Evolutionary conservation across 768 basidiomycete species (phyloP).

Genomic region (Leccinum longicurvipes): DNA sequence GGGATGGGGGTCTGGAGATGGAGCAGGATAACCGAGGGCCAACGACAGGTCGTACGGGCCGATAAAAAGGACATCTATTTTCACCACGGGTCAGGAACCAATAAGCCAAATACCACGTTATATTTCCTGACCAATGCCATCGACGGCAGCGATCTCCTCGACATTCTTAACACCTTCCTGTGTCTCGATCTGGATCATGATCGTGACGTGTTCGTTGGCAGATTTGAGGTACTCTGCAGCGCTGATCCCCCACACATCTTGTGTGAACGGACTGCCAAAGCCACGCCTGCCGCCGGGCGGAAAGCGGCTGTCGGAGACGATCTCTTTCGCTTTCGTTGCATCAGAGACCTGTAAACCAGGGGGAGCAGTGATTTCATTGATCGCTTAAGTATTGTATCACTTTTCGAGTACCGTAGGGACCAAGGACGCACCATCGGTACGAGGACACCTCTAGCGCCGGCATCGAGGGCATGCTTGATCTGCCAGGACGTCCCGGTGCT

Average conservation of each 20-base stretch:
- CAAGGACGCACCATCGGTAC: constrained; percentile 57
- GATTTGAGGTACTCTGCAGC: constrained; percentile 47
- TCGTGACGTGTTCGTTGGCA: constrained; percentile 54
- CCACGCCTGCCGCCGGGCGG: constrained; percentile 62
- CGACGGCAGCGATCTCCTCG: constrained; percentile 55
- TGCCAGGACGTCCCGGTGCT: constrained; percentile 60
- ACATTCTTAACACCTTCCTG: constrained; percentile 56
- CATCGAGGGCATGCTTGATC: constrained; percentile 68
- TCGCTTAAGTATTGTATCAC: not conserved
- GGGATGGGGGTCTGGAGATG: constrained; percentile 62
- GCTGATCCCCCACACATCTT: constrained; percentile 52
- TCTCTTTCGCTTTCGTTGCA: constrained; percentile 51
- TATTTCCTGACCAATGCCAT: constrained; percentile 51
- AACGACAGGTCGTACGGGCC: constrained; percentile 70
- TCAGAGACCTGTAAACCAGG: constrained; percentile 45
- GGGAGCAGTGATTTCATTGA: too few species aligned
- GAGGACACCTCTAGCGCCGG: constrained; percentile 61
- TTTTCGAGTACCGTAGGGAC: not conserved
- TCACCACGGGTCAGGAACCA: not conserved
- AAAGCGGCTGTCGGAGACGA: constrained; percentile 57
- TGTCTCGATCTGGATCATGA: constrained; percentile 70
- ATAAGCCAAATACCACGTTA: not conserved
- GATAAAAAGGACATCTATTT: constrained; percentile 52
- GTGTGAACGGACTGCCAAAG: constrained; percentile 63
- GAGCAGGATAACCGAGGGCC: constrained; percentile 55